Percentiles rank a stretch among this genome's conserved stretches.
These are phyloP conservation scores for Blakeslea trispora DNA, from an alignment of 371 early-diverging fungal species.

Conservation along the genomic window DNA sequence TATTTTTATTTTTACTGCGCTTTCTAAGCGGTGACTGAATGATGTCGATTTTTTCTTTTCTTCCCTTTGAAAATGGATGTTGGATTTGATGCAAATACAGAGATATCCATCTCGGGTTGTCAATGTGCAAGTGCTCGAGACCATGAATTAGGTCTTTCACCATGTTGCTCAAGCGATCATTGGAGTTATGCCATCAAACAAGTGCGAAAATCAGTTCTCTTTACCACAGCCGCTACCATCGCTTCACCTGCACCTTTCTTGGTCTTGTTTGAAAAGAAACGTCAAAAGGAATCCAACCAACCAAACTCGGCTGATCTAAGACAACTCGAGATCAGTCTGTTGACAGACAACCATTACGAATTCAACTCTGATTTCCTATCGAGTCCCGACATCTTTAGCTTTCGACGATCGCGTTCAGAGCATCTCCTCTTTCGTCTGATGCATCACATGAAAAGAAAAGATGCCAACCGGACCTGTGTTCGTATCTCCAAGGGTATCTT, in stretches of 20 bases:
- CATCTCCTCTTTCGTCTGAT: slow-evolving; percentile 30
- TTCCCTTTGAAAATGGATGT: too few relatives aligned
- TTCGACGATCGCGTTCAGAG: slow-evolving; percentile 34
- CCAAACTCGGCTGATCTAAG: too few relatives aligned
- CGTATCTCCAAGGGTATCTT: slow-evolving; percentile 35
- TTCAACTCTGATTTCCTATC: slow-evolving; percentile 14
- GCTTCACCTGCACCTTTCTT: slow-evolving; percentile 8
- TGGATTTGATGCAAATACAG: too few relatives aligned
- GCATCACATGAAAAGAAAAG: slow-evolving; percentile 9
- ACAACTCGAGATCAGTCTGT: not conserved
- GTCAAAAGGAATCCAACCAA: not conserved
- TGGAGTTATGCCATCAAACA: slow-evolving; percentile 17
- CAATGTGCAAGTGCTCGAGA: slow-evolving; percentile 7
- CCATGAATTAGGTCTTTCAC: slow-evolving; percentile 3
- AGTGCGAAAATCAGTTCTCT: slow-evolving; percentile 7
- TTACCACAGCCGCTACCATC: not conserved
- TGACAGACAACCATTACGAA: not conserved
- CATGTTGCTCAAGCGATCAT: slow-evolving; percentile 16
- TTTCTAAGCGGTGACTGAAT: too few relatives aligned
- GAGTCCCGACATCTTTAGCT: slow-evolving; percentile 14
- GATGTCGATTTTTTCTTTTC: too few relatives aligned
- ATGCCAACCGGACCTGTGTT: slow-evolving; percentile 13
- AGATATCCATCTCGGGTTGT: not conserved
- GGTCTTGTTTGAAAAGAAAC: not conserved
- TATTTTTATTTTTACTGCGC: too few relatives aligned